phyloP scores from a whole-genome alignment of 306 rosid genomes.

The Inga leiocalycina region DNA sequence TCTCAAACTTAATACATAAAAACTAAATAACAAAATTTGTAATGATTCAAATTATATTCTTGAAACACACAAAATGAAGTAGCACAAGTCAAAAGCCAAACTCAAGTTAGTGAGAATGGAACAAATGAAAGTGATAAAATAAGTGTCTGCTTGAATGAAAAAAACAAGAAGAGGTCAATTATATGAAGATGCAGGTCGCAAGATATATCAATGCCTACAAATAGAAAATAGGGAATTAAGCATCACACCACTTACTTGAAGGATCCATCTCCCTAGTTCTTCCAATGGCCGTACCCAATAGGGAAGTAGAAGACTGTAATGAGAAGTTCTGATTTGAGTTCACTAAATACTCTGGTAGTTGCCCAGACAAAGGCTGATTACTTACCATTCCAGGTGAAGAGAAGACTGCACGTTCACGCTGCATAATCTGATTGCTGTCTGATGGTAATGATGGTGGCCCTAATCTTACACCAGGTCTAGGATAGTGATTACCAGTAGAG shows the following conservation, averaged over 20 bases:
- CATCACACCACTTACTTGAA: conserved; percentile 36
- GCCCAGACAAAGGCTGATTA: conserved; percentile 1
- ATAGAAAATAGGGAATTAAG: conserved; percentile 14
- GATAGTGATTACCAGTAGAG: conserved; percentile 3
- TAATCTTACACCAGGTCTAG: conserved; percentile 17
- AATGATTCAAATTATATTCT: conserved; percentile 16
- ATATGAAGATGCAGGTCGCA: conserved; percentile 9
- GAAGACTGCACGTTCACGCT: conserved; percentile 14
- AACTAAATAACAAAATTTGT: background rate
- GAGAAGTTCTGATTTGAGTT: conserved; percentile 12
- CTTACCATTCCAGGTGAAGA: conserved; percentile 15
- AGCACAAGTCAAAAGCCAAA: background rate
- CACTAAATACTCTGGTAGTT: conserved; percentile 10
- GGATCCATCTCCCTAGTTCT: conserved; percentile 20
- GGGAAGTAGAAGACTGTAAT: conserved; percentile 8
- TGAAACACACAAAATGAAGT: background rate
- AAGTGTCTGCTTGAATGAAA: background rate
- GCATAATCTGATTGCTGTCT: conserved; percentile 20
- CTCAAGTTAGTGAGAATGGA: conserved; percentile 7
- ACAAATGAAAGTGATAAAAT: conserved; percentile 10
- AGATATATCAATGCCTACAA: conserved; percentile 12
- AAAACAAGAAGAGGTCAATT: background rate
- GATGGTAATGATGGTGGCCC: conserved; percentile 34
- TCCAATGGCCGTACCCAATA: conserved; percentile 14
- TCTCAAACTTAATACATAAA: conserved; percentile 1